Conservation (phyloP, 192 early-diverging fungal genomes). For the Helicostylum pulchrum region DNA sequence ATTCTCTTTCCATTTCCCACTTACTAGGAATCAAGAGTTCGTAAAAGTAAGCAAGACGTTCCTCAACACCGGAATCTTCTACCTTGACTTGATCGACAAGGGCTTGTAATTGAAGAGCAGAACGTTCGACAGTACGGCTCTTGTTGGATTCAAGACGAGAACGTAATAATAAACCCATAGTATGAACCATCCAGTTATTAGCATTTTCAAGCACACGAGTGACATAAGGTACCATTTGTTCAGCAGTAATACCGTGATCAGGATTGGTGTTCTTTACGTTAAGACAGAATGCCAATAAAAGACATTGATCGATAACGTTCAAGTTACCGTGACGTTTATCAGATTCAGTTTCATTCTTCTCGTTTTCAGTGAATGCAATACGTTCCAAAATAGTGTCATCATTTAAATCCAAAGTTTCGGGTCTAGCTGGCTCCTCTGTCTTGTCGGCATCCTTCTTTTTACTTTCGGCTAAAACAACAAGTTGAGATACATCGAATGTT, state of each 20-base stretch:
- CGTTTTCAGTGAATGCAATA: constrained; percentile 57
- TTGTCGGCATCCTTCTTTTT: constrained; percentile 30
- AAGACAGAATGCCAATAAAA: constrained; percentile 84
- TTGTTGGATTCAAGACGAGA: constrained; percentile 86
- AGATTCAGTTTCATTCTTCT: constrained; percentile 43
- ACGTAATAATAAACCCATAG: constrained; percentile 89
- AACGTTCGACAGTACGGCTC: constrained; percentile 86
- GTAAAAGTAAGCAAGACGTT: constrained; percentile 81
- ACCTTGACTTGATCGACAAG: constrained; percentile 91
- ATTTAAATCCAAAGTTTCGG: constrained; percentile 81
- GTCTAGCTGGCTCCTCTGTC: constrained; percentile 35
- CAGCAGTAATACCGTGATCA: constrained; percentile 85
- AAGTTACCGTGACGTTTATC: constrained; percentile 64
- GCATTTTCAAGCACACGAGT: constrained; percentile 85
- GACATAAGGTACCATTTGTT: constrained; percentile 96
- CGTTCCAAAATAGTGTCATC: constrained; percentile 92
- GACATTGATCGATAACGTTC: constrained; percentile 78
- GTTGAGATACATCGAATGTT: constrained; percentile 80
- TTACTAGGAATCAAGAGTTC: constrained; percentile 81
- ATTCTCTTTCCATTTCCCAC: constrained; percentile 95
- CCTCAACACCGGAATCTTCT: constrained; percentile 64
- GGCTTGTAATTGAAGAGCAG: constrained; percentile 88
- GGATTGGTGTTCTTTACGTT: constrained; percentile 97
- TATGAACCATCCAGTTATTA: constrained; percentile 98
- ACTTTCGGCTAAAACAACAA: constrained; percentile 89